Evolutionary conservation across 2,329 filamentous ascomycete genomes (phyloP).

Genomic region (Fusarium aywerte): DNA sequence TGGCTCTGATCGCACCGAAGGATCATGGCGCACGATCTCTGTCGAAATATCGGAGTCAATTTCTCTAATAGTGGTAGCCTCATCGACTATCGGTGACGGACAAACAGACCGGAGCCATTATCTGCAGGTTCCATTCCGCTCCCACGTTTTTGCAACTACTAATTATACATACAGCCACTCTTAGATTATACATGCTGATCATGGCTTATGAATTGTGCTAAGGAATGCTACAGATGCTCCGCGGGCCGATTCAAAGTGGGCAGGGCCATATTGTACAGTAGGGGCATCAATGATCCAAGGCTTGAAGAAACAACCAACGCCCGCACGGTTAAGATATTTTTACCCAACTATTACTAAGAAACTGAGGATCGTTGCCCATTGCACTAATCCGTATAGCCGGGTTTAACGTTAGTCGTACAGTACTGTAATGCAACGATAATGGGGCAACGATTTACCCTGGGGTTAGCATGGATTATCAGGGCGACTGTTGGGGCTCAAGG

Average conservation of each 20-base stretch:
- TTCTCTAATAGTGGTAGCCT: slow-evolving; percentile 43
- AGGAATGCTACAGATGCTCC: slow-evolving; percentile 35
- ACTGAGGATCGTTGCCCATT: slow-evolving; percentile 13
- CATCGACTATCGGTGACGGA: slow-evolving; percentile 18
- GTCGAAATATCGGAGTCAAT: slow-evolving; percentile 37
- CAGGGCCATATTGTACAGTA: too few relatives aligned
- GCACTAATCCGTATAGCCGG: slow-evolving; percentile 14
- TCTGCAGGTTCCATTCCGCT: slow-evolving; percentile 30
- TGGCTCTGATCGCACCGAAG: slow-evolving; percentile 23
- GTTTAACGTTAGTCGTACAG: too few relatives aligned
- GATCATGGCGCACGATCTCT: slow-evolving; percentile 40
- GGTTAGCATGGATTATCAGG: slow-evolving; percentile 17
- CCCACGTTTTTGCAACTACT: slow-evolving; percentile 40
- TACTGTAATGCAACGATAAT: slow-evolving; percentile 22
- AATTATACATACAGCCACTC: slow-evolving; percentile 1
- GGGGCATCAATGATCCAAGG: neutral
- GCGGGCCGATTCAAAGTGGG: slow-evolving; percentile 42
- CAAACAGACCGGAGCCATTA: slow-evolving; percentile 17
- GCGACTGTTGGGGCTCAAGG: slow-evolving; percentile 14
- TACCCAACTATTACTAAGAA: slow-evolving; percentile 30
- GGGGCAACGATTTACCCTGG: slow-evolving; percentile 31
- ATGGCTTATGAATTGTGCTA: slow-evolving; percentile 4
- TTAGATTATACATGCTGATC: slow-evolving; percentile 9
- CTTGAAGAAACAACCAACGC: slow-evolving; percentile 6
- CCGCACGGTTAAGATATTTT: slow-evolving; percentile 16